Evolutionary conservation across 2,329 filamentous ascomycete genomes (phyloP).

Genomic region (Colletotrichum musicola): DNA sequence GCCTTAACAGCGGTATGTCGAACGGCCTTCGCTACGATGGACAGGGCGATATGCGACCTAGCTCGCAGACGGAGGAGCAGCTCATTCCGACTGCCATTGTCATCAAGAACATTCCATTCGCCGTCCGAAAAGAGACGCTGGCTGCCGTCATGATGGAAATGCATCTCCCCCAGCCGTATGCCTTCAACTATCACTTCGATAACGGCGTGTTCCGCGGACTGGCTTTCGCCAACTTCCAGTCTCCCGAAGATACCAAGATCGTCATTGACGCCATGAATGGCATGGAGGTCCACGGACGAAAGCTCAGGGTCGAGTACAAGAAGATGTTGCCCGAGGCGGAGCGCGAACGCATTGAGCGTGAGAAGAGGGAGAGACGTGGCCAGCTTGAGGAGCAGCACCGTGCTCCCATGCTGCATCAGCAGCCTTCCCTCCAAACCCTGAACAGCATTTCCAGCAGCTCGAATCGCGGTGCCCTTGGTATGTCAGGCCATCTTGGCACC

Average conservation of each 20-base stretch:
- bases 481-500: background rate
- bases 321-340: conserved; percentile 98
- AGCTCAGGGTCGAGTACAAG: conserved; percentile 97
- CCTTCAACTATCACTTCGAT: conserved; percentile 99
- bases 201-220: conserved; percentile 96
- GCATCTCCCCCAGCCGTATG: conserved; percentile 93
- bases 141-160: conserved; percentile 94
- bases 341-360: conserved; percentile 93
- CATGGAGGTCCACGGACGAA: conserved; percentile 93
- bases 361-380: conserved; percentile 95
- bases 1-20: conserved; percentile 45
- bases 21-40: conserved; percentile 58
- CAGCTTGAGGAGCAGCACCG: conserved; percentile 98
- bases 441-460: conserved; percentile 75
- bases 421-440: conserved; percentile 88
- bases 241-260: conserved; percentile 89
- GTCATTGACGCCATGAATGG: conserved; percentile 97
- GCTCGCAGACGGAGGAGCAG: conserved; percentile 75
- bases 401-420: conserved; percentile 80
- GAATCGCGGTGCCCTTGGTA: conserved; percentile 49
- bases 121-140: conserved; percentile 95
- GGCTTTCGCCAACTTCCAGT: conserved; percentile 98
- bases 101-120: conserved; percentile 99
- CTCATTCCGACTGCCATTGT: conserved; percentile 98
- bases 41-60: conserved; percentile 49